Conservation (phyloP, 108 stramenopile species). For the Aurantiochytrium sp. region DNA sequence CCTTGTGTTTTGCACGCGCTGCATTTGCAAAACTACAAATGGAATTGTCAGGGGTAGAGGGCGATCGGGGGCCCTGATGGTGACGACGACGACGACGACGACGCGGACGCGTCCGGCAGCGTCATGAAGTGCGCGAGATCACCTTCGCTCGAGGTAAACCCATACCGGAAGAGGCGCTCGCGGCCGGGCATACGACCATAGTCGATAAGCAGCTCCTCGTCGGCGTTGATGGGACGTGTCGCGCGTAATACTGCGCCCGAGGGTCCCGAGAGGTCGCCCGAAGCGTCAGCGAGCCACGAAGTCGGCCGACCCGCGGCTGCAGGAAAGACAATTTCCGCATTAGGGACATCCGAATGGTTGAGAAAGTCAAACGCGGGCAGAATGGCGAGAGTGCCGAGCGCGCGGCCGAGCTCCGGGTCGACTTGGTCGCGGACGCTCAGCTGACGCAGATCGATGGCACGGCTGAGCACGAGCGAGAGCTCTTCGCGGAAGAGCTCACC, state of each 20-base stretch:
- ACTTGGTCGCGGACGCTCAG: not conserved
- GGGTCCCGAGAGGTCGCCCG: not conserved
- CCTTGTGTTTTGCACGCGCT: no score
- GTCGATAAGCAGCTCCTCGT: not conserved
- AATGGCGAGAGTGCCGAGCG: not conserved
- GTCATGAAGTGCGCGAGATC: not conserved
- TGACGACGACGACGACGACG: no score
- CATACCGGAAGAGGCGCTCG: not conserved
- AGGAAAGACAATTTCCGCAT: not conserved
- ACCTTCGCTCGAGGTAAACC: not conserved
- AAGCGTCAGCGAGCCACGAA: not conserved
- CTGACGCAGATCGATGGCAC: not conserved
- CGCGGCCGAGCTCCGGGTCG: not conserved
- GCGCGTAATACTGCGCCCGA: not conserved
- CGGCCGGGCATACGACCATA: not conserved
- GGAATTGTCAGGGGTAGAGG: no score
- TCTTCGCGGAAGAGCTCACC: slow-evolving; percentile 20
- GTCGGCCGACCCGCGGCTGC: not conserved
- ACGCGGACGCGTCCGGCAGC: no score
- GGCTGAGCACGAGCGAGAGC: not conserved
- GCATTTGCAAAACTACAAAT: no score
- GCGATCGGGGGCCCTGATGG: no score
- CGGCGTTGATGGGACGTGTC: not conserved
- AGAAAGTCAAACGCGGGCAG: not conserved
- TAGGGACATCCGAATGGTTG: slow-evolving; percentile 10